Evolutionary conservation across 1,284 basidiomycete species (phyloP).

Genomic region (Anthracocystis walkeri): DNA sequence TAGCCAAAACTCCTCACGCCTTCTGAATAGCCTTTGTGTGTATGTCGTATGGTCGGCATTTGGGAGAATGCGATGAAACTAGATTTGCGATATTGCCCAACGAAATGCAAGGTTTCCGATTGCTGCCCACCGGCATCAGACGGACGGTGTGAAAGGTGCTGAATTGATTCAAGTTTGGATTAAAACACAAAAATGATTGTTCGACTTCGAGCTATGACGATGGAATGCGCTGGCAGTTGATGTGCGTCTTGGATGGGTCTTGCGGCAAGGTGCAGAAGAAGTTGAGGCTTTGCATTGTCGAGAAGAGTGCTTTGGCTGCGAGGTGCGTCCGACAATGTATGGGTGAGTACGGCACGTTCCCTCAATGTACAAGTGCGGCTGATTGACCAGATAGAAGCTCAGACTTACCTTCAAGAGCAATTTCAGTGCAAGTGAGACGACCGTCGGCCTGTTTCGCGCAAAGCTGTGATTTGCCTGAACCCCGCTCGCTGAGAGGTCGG

Average conservation of each 20-base stretch:
- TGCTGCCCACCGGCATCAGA: not conserved
- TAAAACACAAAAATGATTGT: not conserved
- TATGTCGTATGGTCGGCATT: too few relatives aligned
- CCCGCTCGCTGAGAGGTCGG: conserved; percentile 30
- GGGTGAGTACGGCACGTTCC: not conserved
- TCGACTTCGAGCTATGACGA: conserved; percentile 16
- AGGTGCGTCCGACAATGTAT: not conserved
- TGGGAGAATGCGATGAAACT: not conserved
- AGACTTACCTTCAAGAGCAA: conserved; percentile 54
- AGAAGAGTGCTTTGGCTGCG: conserved; percentile 52
- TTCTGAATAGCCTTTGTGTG: not conserved
- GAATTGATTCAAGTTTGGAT: not conserved
- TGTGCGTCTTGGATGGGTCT: conserved; percentile 53
- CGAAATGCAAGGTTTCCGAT: too few relatives aligned
- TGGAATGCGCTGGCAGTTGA: conserved; percentile 57
- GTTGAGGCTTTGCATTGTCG: conserved; percentile 58
- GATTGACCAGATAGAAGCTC: not conserved
- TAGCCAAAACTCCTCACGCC: not conserved
- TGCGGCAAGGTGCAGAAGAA: conserved; percentile 58
- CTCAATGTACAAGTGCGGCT: not conserved
- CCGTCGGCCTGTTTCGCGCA: conserved; percentile 46
- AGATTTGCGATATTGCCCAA: not conserved
- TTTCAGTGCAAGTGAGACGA: conserved; percentile 41
- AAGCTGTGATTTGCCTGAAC: conserved; percentile 41
- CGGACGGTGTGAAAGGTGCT: not conserved